These are phyloP conservation scores for Boletus sp. DNA, from an alignment of 768 basidiomycete genomes.

Conservation along the genomic window DNA sequence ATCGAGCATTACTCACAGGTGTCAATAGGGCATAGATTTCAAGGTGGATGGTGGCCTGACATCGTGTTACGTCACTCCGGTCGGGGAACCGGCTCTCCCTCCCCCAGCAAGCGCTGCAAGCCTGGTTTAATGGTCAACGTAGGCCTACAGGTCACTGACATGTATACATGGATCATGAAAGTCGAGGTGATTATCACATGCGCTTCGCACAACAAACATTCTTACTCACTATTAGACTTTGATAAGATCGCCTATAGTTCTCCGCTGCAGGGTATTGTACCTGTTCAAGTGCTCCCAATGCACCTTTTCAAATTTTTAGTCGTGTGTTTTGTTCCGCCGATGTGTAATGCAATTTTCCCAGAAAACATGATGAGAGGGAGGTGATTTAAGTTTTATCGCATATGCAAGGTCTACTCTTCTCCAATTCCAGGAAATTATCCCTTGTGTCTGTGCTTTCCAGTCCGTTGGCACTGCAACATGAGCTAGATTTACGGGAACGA, in stretches of 20 bases:
- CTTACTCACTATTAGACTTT: background rate
- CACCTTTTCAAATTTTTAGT: background rate
- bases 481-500: too few species aligned
- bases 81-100: conserved; percentile 69
- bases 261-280: background rate
- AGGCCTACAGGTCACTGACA: background rate
- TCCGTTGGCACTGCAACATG: background rate
- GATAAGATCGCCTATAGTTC: background rate
- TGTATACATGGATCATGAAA: background rate
- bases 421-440: background rate
- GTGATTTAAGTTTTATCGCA: background rate
- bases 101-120: conserved; percentile 56
- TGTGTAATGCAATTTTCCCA: background rate
- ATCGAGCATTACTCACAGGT: conserved; percentile 2
- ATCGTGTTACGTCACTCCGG: conserved; percentile 88
- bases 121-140: conserved; percentile 37
- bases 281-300: background rate
- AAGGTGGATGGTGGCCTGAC: conserved; percentile 94
- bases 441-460: background rate
- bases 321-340: background rate
- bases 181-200: background rate
- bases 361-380: background rate
- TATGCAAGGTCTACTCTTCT: background rate
- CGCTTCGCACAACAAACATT: background rate
- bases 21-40: conserved; percentile 79